phyloP scores from a whole-genome alignment of 1,284 basidiomycete species.

The Athelia sp. region DNA sequence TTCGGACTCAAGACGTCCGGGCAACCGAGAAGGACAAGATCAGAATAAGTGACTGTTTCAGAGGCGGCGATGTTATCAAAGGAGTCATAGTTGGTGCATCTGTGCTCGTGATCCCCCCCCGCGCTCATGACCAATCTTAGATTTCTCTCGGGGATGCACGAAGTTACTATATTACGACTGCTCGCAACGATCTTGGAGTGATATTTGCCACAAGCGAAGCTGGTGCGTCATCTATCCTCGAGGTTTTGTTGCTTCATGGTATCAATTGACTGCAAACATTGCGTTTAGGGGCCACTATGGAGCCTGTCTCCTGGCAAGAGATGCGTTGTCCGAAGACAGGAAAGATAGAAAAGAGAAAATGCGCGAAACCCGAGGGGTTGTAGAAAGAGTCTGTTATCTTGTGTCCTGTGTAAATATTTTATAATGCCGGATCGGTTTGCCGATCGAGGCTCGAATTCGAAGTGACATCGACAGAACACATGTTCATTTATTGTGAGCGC shows the following conservation, averaged over 20 bases:
- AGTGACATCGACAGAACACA: no score
- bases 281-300: conserved; percentile 69
- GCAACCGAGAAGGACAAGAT: conserved; percentile 91
- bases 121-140: conserved; percentile 32
- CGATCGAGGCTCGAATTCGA: no score
- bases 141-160: conserved; percentile 91
- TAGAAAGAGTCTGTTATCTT: conserved; percentile 16
- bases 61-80: conserved; percentile 93
- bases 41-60: conserved; percentile 91
- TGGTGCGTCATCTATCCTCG: conserved; percentile 37
- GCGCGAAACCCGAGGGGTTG: conserved; percentile 77
- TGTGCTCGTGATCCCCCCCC: neutral
- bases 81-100: conserved; percentile 76
- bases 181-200: conserved; percentile 90
- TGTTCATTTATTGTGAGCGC: no score
- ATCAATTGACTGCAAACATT: neutral
- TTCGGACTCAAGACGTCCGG: conserved; percentile 88
- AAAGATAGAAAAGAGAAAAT: conserved; percentile 79
- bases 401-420: neutral
- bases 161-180: conserved; percentile 94
- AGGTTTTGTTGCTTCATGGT: neutral
- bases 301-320: conserved; percentile 86
- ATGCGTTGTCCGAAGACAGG: conserved; percentile 88
- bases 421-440: neutral
- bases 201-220: conserved; percentile 83